Evolutionary conservation across 2,329 filamentous ascomycete species (phyloP).

Genomic region (Exophiala alcalophila): DNA sequence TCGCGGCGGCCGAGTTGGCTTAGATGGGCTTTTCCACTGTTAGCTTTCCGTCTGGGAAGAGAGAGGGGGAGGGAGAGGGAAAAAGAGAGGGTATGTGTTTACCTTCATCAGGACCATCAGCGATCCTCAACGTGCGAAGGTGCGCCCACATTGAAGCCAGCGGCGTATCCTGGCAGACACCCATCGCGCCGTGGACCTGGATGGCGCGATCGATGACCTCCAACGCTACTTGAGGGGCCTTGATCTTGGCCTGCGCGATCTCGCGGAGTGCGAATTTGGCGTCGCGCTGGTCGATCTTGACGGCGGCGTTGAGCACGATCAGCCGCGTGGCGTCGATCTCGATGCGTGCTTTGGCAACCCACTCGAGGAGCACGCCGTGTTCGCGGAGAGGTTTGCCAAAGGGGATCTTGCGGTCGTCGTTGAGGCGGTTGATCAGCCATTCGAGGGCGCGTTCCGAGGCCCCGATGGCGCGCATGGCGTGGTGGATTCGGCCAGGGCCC

Average conservation of each 20-base stretch:
- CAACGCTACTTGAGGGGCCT: slow-evolving; percentile 77
- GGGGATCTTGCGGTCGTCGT: slow-evolving; percentile 84
- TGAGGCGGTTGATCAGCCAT: slow-evolving; percentile 91
- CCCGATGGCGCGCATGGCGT: slow-evolving; percentile 93
- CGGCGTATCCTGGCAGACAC: slow-evolving; percentile 91
- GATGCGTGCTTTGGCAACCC: slow-evolving; percentile 86
- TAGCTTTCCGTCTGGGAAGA: slow-evolving; percentile 63
- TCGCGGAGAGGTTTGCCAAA: slow-evolving; percentile 84
- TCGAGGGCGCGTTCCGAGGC: slow-evolving; percentile 87
- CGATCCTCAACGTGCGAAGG: slow-evolving; percentile 79
- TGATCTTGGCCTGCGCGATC: slow-evolving; percentile 92
- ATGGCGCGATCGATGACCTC: slow-evolving; percentile 94
- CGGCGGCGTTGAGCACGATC: slow-evolving; percentile 87
- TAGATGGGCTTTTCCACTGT: slow-evolving; percentile 90
- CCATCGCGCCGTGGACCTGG: slow-evolving; percentile 86
- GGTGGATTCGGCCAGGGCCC: slow-evolving; percentile 93
- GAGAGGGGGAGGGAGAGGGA: slow-evolving; percentile 64
- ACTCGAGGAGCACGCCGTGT: slow-evolving; percentile 93
- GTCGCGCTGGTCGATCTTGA: slow-evolving; percentile 85
- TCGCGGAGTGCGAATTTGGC: slow-evolving; percentile 88
- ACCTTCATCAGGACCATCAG: slow-evolving; percentile 91
- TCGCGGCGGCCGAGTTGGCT: slow-evolving; percentile 55
- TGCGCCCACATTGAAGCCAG: slow-evolving; percentile 70
- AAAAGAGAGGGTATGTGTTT: slow-evolving; percentile 62
- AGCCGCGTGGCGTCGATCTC: slow-evolving; percentile 92